A percentile compares a stretch with the other conserved stretches of the same genome.
Conservation (phyloP, 2,329 filamentous ascomycete species). For the Botrytis paeoniae region DNA sequence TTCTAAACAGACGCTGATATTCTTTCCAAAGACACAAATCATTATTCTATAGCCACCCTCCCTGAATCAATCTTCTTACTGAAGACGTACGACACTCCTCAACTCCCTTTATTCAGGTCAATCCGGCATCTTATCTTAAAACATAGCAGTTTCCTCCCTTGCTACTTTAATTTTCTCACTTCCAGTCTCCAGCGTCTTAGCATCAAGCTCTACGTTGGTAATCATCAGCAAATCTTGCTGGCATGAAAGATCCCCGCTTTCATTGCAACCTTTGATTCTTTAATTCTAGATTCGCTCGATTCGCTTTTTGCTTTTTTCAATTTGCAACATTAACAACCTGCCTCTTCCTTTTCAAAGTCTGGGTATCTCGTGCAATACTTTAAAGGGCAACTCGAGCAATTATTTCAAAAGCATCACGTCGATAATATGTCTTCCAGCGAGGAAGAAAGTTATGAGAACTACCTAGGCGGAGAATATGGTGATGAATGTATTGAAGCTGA, state of each 20-base stretch:
- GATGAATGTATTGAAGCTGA: neutral
- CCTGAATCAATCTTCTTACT: neutral
- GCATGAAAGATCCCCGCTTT: neutral
- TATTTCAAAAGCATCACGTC: neutral
- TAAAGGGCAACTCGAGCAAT: neutral
- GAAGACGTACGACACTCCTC: neutral
- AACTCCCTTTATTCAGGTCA: neutral
- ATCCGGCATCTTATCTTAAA: neutral
- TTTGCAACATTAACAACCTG: neutral
- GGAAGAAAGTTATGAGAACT: neutral
- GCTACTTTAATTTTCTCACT: neutral
- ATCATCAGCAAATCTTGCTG: neutral
- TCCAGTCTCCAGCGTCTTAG: no score
- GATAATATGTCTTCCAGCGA: neutral
- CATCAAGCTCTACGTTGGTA: neutral
- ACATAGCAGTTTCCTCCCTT: neutral
- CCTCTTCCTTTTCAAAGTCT: neutral
- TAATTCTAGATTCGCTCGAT: neutral
- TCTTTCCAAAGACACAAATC: neutral
- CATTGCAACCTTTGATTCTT: neutral
- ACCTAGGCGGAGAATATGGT: no score
- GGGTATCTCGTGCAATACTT: no score
- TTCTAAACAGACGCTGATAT: neutral
- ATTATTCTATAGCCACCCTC: neutral
- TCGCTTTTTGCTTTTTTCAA: neutral